Conservation (phyloP, 2,329 filamentous ascomycete species). For the Aureobasidium sp. region DNA sequence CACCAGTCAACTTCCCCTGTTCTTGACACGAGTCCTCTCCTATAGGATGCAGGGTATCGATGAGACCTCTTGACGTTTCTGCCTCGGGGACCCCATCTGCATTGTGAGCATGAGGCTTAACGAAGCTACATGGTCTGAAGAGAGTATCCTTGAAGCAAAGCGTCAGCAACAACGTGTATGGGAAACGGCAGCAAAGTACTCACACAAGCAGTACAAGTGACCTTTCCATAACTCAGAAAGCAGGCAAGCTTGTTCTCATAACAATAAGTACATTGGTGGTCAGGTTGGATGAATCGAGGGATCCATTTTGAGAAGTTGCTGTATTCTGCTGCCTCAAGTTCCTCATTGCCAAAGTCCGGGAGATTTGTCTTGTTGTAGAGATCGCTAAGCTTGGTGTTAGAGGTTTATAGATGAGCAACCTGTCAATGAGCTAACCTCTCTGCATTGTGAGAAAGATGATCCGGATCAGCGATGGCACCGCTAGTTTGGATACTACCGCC, state of each 20-base stretch:
- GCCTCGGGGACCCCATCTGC: constrained; percentile 12
- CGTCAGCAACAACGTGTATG: background rate
- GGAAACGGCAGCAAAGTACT: background rate
- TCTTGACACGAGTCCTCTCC: constrained; percentile 31
- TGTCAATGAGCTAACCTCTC: constrained; percentile 6
- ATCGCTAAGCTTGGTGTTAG: background rate
- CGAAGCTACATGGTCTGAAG: constrained; percentile 41
- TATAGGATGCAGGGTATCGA: constrained; percentile 41
- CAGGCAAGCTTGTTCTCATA: constrained; percentile 38
- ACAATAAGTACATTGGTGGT: constrained; percentile 40
- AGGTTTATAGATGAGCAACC: background rate
- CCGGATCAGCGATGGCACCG: background rate
- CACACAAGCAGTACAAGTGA: constrained; percentile 36
- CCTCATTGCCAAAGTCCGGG: background rate
- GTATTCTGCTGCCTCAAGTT: constrained; percentile 21
- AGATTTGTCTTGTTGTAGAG: background rate
- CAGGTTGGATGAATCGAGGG: constrained; percentile 37
- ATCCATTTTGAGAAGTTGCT: constrained; percentile 39
- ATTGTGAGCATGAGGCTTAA: constrained; percentile 22
- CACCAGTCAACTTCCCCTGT: constrained; percentile 27
- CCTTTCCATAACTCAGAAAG: constrained; percentile 32
- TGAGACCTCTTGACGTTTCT: constrained; percentile 26
- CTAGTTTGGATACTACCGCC: constrained; percentile 6
- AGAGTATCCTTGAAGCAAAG: constrained; percentile 25
- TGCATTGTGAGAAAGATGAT: background rate